Base-by-base conservation (phyloP, 2,329 filamentous ascomycete species). In the Colletotrichum godetiae region DNA sequence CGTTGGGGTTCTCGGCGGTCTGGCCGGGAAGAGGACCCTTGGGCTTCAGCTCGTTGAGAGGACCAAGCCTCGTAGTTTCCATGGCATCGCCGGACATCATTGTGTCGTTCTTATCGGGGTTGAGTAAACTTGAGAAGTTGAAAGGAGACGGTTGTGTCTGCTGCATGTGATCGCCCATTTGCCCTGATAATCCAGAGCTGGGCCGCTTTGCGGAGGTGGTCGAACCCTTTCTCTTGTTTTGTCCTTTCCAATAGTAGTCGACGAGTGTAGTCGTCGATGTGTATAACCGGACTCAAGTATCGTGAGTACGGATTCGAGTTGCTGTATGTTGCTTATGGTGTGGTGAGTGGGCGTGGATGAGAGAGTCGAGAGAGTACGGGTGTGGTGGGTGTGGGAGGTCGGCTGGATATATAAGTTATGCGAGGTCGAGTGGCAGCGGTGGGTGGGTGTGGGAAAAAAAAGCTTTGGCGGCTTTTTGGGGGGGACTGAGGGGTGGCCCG, bases 81-180 rank as follows among this genome's bases (percentile, higher is more conserved):
- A 73, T 73, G 27, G 55, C 67, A 49, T 73, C 71, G 27, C 49
- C 67, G 10, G 69, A 72, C 29, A 72, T 63, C 69, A 72, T 72
- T 52, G 49, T 68, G 59, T 72, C 69, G 52, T 57, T 58, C 42
- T 72, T 68, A 46, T 74, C 74, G 61, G 92, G 92, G 80, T 94
- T 94, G 80, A 94, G 89, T 81, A 94, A 90, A 88, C 90, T 93
- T 82, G 90, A 90, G 84, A 94, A 93, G 88, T 93, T 92, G 85
- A 93, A 91, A 82, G 92, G 91, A 78, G 92, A 93, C 46, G 61
- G 15, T 35, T 89, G 88, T 88, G 91, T 88, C 84, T 91, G 90
- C 89, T 93, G 92, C 92, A 94, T 94, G 89, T 92, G 91, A 91
- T 87, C 82, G 84, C 81, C 80, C 75, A 75, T 77, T 74, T 61